Evolutionary conservation across 306 rosid species (phyloP), one percentile per base, ranked within the genome.

Genomic region (Ormosia semicastrata): DNA sequence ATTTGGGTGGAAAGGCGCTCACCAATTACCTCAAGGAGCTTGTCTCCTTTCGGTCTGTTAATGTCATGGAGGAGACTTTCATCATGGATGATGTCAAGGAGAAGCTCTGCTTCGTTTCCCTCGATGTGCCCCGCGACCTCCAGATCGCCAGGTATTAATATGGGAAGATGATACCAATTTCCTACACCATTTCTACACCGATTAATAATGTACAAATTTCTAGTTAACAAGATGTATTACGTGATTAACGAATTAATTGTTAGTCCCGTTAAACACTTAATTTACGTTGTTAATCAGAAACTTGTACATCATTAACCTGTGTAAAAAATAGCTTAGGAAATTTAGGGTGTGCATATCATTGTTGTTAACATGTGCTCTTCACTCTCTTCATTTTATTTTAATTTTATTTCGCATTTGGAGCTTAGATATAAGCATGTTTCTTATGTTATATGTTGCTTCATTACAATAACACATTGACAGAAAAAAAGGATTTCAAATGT

Each of bases 21-120:
- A 95, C 99, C 8, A 95, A 95, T 78, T 89, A 93, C 74, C 91
- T 95, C 47, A 95, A 95, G 85, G 99, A 93, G 77, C 85, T 92
- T 18, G 95, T 95, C 3, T 95, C 99, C 8, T 95, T 91, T 74
- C 88, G 99, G 4, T 72, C 99, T 10, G 77, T 95, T 24, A 93
- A 89, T 67, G 98, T 93, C 39, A 93, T 95, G 99, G 99, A 93
- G 37, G 99, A 95, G 84, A 91, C 94, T 4, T 91, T 95, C 54
- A 58, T 93, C 34, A 92, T 95, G 34, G 99, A 95, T 24, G 97
- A 93, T 37, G 99, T 95, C 17, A 95, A 95, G 81, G 99, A 95
- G 88, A 95, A 86, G 82, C 94, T 95, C 60, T 95, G 99, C 88
- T 92, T 93, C 52, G 98, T 95, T 68, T 95, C 99, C 53, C 89